Evolutionary conservation across 2,329 filamentous ascomycete genomes (phyloP), one percentile per base, ranked within the genome.

Genomic region (Colletotrichum salicis): DNA sequence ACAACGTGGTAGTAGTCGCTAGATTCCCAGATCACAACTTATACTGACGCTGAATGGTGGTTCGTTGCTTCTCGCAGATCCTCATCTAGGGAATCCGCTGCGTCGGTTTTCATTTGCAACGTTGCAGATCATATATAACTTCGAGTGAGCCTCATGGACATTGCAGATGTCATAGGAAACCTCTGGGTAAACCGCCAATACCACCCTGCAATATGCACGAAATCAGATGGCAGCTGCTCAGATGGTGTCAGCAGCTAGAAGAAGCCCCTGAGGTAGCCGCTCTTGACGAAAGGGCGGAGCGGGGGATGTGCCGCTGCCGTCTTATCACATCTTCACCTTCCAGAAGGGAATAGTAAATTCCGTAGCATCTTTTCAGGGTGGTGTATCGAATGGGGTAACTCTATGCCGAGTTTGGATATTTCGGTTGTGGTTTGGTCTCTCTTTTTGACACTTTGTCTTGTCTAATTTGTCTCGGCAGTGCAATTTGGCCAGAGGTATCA

Each of bases 201-300:
- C 57, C 22, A 71, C 51, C 55, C 31, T 58, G 41, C 22, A 62
- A 71, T 67, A 71, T 67, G 68, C 68, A 67, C 24, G 57, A 12
- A 51, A 71, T 71, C 68, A 71, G 57, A 71, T 67, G 68, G 68
- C 68, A 41, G 57, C 57, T 29, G 51, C 51, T 41, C 56, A 48
- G 15, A 6, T 33, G 29, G 12, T 10, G 6, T 2, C 5, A 19
- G 35, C 6, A 48, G 7, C 19, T n/a, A 48, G 8, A 48, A 22
- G 7, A 6, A 19, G 1, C 27, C n/a, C 52, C n/a, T 37, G 22
- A 12, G 31, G 31, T 37, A 51, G n/a, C 22, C 37, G 22, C 35
- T 58, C 24, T 27, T n/a, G 68, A 24, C 24, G 41, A 12, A 35
- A 13, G 54, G 58, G 22, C 6, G 52, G 52, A 27, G 41, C 58